Base-by-base conservation (phyloP, 257 asterid species). In the Thymus quinquecostatus region DNA sequence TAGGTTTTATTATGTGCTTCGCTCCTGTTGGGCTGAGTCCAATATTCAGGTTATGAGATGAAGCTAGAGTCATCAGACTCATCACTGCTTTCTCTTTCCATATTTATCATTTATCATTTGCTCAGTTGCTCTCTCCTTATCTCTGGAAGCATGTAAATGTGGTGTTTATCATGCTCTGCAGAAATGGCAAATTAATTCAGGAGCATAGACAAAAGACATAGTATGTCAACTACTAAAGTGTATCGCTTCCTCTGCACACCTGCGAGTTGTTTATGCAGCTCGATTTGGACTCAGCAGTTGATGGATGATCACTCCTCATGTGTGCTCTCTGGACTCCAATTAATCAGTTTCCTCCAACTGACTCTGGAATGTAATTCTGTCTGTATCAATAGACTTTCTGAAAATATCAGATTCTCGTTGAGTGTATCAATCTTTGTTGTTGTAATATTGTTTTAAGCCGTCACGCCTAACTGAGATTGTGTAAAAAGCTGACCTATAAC, bases 181-280 rank as follows among this genome's bases (percentile, higher is more conserved):
- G 87, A 77, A 47, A 73, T 55, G 68, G 73, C 60, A 66, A 79
- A 63, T 48, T 50, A 57, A 69, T 43, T 64, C 62, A 71, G 76
- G 70, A 54, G 77, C 30, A 64, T 68, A 45, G 73, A 67, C 30
- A 78, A 77, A 64, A 78, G 75, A 74, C 28, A 64, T 43, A 27
- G 69, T 32, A 58, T 56, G 36, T 68, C 79, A 60, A 71, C 83
- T 60, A 76, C 80, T 62, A 50, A 30, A 49, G 66, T 73, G 72
- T 55, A 69, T 66, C 79, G 66, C 63, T 68, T 64, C 66, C 75
- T 59, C 71, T 70, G 68, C 78, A 68, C 75, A 71, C 69, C 79
- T 76, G 58, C 56, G 43, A 55, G 72, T 71, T 60, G 47, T 58
- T 65, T 66, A 32, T 78, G 72, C 78, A 68, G 77, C 77, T 80